Base-by-base conservation (phyloP, 495 filamentous ascomycete genomes). In the Annulohypoxylon stygium region DNA sequence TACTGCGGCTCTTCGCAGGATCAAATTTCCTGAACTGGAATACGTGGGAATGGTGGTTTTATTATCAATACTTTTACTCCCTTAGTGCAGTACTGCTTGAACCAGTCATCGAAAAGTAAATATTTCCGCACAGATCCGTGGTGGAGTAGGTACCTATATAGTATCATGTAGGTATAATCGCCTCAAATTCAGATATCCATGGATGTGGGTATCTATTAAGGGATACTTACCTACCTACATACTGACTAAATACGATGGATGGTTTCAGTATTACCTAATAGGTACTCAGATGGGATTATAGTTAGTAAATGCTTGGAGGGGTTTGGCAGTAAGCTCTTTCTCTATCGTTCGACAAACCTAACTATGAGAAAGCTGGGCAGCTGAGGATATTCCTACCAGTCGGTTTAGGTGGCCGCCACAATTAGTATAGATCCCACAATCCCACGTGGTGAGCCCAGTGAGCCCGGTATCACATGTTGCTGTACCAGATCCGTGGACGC, bases 401-500 rank as follows among this genome's bases (percentile, higher is more conserved):
- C 14, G 12, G 14, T 26, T 1, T 12, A 51, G 8, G 7, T 23
- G 25, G 48, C 8, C 8, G 48, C 48, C 10, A 51, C 25, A 51
- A 26, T 23, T 26, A 51, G 48, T 51, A 25, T 26, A 50, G 10
- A 51, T 23, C 30, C 30, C 30, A 30, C 3, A 30, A 30, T 50
- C 48, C 48, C 20, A 51, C 48, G 23, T 51, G 48, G 48, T 26
- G 25, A 51, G 11, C 48, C 48, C 25, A 11, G 48, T 51, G 25
- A 51, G 12, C 48, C 48, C 25, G 23, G 48, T 20, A 8, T 47
- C 43, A 6, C n/a, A 7, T 20, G 9, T 25, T 18, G 16, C 43
- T 20, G 8, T 47, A 47, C 43, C 43, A 20, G 20, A 9, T n/a
- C 3, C 5, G 43, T 47, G 43, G 43, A 12, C 18, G 16, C 43